Base-by-base conservation (phyloP, 495 filamentous ascomycete genomes). In the Penicillium arizonense region DNA sequence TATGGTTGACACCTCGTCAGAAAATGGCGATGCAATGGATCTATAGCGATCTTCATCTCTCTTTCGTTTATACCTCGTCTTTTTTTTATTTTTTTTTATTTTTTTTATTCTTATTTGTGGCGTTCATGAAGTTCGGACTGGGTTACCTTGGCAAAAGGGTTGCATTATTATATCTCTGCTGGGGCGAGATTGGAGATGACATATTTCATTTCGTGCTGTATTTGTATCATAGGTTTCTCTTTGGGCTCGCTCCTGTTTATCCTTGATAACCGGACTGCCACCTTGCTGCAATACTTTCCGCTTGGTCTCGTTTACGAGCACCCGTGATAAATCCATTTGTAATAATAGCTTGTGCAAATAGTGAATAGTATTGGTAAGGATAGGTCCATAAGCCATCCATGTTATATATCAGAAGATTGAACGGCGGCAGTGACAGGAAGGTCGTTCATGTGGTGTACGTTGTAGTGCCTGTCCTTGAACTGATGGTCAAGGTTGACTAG, bases 1-100 rank as follows among this genome's bases (percentile, higher is more conserved):
- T 14, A 72, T 87, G 43, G 74, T 82, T 13, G 77, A 79, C 24
- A 69, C 63, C 18, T 65, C 71, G 35, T 61, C 63, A 6, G 65
- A 72, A 36, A 61, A 71, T 21, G 64, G 76, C 18, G 79, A 87
- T 60, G 82, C 80, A 0, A 80, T 84, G 68, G 80, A 75, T 72
- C 60, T 78, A 73, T 67, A 60, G 65, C 44, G 38, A 52, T 16
- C 12, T 8, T 24, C 7, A 26, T 47, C 33, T 16, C 38, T 21
- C 44, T 36, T 28, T 13, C 18, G 33, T 30, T 53, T 35, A 24
- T 55, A 21, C 56, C 16, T 46, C 37, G 36, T 43, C 21, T 52
- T 33, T 9, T 42, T 44, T 21, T 44, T 33, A 26, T 32, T 26
- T 24, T 21, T 47, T 45, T 45, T 14, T 43, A n/a, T n/a, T n/a